phyloP scores from a whole-genome alignment of 176 grass and related monocot species.

The Dendrocalamus sinicus region DNA sequence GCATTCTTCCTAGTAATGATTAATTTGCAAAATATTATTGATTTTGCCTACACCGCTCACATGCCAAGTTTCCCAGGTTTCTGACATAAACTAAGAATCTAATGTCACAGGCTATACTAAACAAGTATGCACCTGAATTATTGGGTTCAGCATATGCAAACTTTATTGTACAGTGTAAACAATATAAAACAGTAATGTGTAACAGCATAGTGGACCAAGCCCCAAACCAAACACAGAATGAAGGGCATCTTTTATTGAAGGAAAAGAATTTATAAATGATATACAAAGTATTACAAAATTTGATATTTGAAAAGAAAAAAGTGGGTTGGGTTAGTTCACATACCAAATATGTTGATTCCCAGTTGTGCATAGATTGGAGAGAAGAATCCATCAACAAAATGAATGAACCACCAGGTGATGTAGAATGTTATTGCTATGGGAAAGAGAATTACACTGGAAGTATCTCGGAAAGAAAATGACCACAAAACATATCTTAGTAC shows the following conservation, averaged over 20 bases:
- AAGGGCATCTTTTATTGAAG: background rate
- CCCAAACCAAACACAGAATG: constrained; percentile 17
- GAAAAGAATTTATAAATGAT: constrained; percentile 17
- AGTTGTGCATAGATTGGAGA: constrained; percentile 93
- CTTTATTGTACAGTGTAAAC: background rate
- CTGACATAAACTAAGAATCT: background rate
- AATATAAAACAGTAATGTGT: background rate
- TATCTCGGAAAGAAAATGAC: constrained; percentile 7
- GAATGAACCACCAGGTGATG: constrained; percentile 99
- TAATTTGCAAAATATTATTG: constrained; percentile 24
- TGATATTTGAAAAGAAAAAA: constrained; percentile 21
- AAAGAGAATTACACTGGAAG: constrained; percentile 84
- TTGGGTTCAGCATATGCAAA: background rate
- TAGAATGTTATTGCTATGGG: constrained; percentile 97
- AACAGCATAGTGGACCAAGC: background rate
- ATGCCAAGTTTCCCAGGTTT: background rate
- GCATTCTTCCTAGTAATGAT: background rate
- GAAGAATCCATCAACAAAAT: constrained; percentile 97
- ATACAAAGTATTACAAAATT: background rate
- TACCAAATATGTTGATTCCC: constrained; percentile 95
- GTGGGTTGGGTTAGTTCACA: background rate
- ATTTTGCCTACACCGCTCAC: background rate
- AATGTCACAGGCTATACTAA: background rate
- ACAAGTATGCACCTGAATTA: background rate
- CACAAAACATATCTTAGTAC: constrained; percentile 41